Percentiles rank a stretch among this genome's conserved stretches.
Conservation (phyloP, 257 asterid genomes). For the Capsicum rhomboideum region DNA sequence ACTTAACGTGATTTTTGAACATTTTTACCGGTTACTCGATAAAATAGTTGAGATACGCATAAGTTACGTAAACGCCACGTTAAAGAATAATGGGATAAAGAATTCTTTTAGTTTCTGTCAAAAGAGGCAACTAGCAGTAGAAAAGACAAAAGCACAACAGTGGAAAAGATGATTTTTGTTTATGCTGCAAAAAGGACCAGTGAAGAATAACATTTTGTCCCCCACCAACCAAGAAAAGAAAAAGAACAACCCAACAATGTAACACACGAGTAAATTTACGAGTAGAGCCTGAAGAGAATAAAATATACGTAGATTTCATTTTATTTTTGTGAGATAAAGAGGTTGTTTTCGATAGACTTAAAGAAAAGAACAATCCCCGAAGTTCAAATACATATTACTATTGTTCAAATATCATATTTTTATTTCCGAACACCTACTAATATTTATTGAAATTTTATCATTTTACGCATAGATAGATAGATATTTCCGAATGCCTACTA, state of each 20-base stretch:
- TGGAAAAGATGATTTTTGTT: not conserved
- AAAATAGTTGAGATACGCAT: not conserved
- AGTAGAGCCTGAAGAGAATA: too few relatives aligned
- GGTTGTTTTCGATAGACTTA: too few relatives aligned
- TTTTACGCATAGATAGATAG: too few relatives aligned
- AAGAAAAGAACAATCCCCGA: too few relatives aligned
- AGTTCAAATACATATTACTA: too few relatives aligned
- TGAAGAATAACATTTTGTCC: not conserved
- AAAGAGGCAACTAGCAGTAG: not conserved
- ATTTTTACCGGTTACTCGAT: not conserved
- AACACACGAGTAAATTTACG: too few relatives aligned
- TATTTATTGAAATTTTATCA: not conserved
- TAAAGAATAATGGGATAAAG: too few relatives aligned
- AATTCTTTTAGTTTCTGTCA: not conserved
- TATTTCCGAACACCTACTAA: not conserved
- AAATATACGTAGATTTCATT: too few relatives aligned
- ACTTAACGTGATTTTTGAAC: not conserved
- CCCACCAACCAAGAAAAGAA: not conserved
- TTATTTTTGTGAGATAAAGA: too few relatives aligned
- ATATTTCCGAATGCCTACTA: too few relatives aligned
- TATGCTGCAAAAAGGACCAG: not conserved
- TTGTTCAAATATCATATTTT: not conserved
- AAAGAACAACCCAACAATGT: not conserved
- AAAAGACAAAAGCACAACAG: not conserved
- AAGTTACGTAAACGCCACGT: too few relatives aligned